Conservation (phyloP, 805 yeast genomes). For the Candida rishiriensis region DNA sequence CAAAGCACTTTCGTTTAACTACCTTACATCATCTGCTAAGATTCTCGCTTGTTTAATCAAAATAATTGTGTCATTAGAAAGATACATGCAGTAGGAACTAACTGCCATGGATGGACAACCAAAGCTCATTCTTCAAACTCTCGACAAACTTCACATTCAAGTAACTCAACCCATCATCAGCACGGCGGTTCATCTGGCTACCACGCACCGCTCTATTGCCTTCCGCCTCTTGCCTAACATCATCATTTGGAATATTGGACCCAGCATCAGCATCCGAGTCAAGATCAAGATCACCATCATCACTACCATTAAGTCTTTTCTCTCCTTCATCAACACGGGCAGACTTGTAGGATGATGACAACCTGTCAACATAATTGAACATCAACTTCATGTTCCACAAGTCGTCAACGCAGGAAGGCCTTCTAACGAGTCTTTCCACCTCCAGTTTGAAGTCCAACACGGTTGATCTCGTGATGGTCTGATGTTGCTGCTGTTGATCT, state of each 20-base stretch:
- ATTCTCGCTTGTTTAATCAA: too few relatives aligned
- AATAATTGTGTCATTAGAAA: too few relatives aligned
- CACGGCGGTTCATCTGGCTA: not conserved
- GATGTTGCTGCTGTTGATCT: slow-evolving; percentile 2
- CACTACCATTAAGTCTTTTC: slow-evolving; percentile 3
- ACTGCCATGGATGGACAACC: slow-evolving; percentile 10
- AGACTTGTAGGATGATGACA: not conserved
- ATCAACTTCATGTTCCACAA: slow-evolving; percentile 60
- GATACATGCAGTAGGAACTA: too few relatives aligned
- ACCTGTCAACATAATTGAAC: slow-evolving; percentile 54
- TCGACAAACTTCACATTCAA: slow-evolving; percentile 50
- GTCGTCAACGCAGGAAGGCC: slow-evolving; percentile 46
- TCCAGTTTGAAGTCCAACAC: slow-evolving; percentile 55
- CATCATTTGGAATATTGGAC: slow-evolving; percentile 3
- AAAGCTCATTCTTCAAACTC: slow-evolving; percentile 40
- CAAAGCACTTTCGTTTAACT: too few relatives aligned
- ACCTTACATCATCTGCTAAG: too few relatives aligned
- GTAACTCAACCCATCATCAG: slow-evolving; percentile 35
- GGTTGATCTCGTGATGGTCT: slow-evolving; percentile 31
- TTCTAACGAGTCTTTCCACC: slow-evolving; percentile 36
- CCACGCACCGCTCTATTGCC: not conserved
- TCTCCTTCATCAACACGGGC: not conserved
- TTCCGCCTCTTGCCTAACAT: not conserved
- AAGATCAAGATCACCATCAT: slow-evolving; percentile 4
- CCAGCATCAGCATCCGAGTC: not conserved